Conservation (phyloP, 1,284 basidiomycete species). For the Paramarasmius palmivorus region DNA sequence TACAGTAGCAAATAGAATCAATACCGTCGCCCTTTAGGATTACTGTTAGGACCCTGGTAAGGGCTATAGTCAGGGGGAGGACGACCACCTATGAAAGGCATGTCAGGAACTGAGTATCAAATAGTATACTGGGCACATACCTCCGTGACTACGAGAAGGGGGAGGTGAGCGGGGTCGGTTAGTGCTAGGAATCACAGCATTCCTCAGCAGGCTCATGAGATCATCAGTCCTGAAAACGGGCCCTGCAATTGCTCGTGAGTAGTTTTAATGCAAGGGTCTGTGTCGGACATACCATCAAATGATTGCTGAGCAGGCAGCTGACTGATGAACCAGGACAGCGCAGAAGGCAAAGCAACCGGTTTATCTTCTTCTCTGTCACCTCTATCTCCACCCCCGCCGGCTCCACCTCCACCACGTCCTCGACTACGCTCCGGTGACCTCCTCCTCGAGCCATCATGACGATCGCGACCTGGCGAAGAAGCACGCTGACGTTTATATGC, state of each 20-base stretch:
- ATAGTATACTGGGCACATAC: constrained; percentile 8
- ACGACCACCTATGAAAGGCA: constrained; percentile 39
- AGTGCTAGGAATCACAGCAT: constrained; percentile 71
- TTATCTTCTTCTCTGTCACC: constrained; percentile 50
- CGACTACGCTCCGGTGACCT: not conserved
- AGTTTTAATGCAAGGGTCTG: constrained; percentile 10
- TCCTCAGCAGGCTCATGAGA: constrained; percentile 77
- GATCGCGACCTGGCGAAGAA: constrained; percentile 22
- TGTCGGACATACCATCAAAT: constrained; percentile 77
- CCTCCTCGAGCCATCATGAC: not conserved
- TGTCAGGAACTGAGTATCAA: not conserved
- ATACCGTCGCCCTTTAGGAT: constrained; percentile 19
- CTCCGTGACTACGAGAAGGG: constrained; percentile 39
- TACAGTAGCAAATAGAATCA: too few relatives aligned
- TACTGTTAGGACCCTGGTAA: constrained; percentile 56
- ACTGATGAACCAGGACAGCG: constrained; percentile 81
- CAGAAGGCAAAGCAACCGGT: constrained; percentile 57
- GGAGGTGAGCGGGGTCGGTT: constrained; percentile 43
- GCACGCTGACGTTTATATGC: constrained; percentile 8
- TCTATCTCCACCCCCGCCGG: constrained; percentile 33
- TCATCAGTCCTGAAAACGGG: constrained; percentile 88
- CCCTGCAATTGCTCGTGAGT: constrained; percentile 43
- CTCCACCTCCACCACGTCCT: constrained; percentile 10
- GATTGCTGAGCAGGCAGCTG: constrained; percentile 67
- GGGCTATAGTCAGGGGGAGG: constrained; percentile 73